Evolutionary conservation across 805 yeast species (phyloP).

Genomic region (Lachancea mirantina): DNA sequence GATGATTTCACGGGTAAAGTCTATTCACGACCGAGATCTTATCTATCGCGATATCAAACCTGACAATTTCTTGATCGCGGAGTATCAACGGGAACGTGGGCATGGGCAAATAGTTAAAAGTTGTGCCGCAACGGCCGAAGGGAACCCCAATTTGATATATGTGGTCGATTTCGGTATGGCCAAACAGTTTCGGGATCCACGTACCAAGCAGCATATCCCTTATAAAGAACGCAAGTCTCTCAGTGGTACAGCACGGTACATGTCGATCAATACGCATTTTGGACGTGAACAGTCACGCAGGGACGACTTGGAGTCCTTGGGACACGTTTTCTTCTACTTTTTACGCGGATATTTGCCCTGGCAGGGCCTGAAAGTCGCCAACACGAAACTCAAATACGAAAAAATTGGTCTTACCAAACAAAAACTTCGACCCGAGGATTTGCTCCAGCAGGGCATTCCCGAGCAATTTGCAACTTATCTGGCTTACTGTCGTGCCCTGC

Average conservation of each 20-base stretch:
- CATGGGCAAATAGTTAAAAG: conserved; percentile 15
- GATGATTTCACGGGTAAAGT: conserved; percentile 66
- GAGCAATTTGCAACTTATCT: conserved; percentile 68
- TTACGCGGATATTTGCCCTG: conserved; percentile 75
- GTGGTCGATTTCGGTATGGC: conserved; percentile 86
- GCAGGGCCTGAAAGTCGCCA: conserved; percentile 87
- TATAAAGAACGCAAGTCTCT: conserved; percentile 73
- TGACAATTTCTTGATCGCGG: conserved; percentile 61
- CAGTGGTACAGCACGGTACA: conserved; percentile 80
- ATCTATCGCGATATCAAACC: conserved; percentile 81
- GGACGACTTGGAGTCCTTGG: conserved; percentile 75
- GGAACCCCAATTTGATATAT: conserved; percentile 61
- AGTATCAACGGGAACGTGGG: conserved; percentile 22
- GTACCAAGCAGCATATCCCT: conserved; percentile 74
- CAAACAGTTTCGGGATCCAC: conserved; percentile 73
- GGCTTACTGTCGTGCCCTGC: conserved; percentile 56
- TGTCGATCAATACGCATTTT: conserved; percentile 83
- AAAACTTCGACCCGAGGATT: conserved; percentile 54
- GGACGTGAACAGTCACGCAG: conserved; percentile 80
- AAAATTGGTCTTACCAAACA: conserved; percentile 78
- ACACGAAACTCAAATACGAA: conserved; percentile 76
- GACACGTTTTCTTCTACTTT: conserved; percentile 76
- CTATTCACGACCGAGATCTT: conserved; percentile 68
- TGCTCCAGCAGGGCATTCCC: conserved; percentile 57
- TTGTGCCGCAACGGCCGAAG: conserved; percentile 47